Percentiles rank a stretch among this genome's conserved stretches.
Conservation (phyloP, 2,329 filamentous ascomycete species). For the Beauveria pseudobassiana region DNA sequence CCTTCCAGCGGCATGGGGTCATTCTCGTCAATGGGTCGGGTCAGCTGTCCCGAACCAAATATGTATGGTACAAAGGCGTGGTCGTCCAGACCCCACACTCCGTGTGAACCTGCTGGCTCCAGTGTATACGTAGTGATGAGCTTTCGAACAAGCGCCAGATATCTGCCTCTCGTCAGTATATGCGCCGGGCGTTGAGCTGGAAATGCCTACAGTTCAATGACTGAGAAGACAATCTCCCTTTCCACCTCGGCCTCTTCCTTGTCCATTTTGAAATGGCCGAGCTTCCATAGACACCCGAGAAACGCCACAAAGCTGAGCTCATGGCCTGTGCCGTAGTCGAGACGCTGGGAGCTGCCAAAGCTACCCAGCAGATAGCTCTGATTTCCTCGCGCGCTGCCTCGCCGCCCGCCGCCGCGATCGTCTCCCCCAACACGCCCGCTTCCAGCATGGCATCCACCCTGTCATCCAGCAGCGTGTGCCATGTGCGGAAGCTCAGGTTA, state of each 20-base stretch:
- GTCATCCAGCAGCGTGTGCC: constrained; percentile 64
- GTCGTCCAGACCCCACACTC: constrained; percentile 98
- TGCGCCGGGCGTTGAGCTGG: not conserved
- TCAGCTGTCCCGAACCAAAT: constrained; percentile 86
- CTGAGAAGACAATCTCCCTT: constrained; percentile 69
- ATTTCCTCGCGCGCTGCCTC: constrained; percentile 57
- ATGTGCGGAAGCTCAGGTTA: constrained; percentile 82
- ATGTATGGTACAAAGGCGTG: constrained; percentile 93
- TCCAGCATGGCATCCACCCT: constrained; percentile 35
- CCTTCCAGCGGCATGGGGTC: constrained; percentile 68
- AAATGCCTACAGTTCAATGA: constrained; percentile 69
- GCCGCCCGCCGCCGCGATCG: constrained; percentile 24
- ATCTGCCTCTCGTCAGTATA: constrained; percentile 39
- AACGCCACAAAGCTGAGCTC: constrained; percentile 94
- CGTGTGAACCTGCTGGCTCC: constrained; percentile 91
- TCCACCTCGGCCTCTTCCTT: constrained; percentile 51
- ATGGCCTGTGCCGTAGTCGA: constrained; percentile 95
- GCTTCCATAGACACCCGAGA: constrained; percentile 81
- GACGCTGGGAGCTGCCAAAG: constrained; percentile 79
- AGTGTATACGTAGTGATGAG: constrained; percentile 88
- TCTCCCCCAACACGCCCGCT: constrained; percentile 23
- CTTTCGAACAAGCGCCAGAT: constrained; percentile 70
- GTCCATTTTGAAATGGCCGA: constrained; percentile 65
- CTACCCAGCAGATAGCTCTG: constrained; percentile 70
- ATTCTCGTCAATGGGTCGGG: constrained; percentile 59